A percentile compares a stretch with the other conserved stretches of the same genome.
These are phyloP conservation scores for Coemansia sp. DNA, from an alignment of 192 early-diverging fungal genomes.

Conservation along the genomic window DNA sequence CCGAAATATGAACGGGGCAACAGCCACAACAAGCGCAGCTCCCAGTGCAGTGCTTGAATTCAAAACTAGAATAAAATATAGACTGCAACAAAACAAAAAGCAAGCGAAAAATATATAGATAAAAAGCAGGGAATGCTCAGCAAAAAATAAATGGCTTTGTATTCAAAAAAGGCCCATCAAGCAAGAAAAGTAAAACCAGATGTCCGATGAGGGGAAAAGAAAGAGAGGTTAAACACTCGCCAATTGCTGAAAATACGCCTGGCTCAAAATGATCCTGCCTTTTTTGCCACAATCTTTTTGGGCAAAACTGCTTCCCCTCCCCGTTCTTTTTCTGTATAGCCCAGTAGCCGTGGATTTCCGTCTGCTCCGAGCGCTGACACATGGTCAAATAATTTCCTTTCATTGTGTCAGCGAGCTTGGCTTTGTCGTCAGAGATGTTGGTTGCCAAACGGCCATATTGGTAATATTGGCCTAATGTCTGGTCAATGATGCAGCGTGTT, in stretches of 20 bases:
- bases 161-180: neutral
- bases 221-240: neutral
- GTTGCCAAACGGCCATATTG: too few relatives aligned
- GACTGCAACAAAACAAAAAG: neutral
- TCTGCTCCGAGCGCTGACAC: too few relatives aligned
- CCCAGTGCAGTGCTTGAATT: neutral
- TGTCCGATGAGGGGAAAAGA: too few relatives aligned
- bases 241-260: neutral
- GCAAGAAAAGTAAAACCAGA: neutral
- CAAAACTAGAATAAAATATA: conserved; percentile 3
- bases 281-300: conserved; percentile 4
- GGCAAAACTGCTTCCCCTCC: too few relatives aligned
- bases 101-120: neutral
- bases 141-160: neutral
- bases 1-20: conserved; percentile 3
- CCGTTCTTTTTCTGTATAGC: too few relatives aligned
- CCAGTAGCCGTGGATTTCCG: too few relatives aligned
- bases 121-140: conserved; percentile 1
- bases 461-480: too few relatives aligned
- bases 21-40: neutral
- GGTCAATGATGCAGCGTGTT: too few relatives aligned
- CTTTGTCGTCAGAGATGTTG: too few relatives aligned
- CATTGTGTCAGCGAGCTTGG: too few relatives aligned
- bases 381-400: too few relatives aligned
- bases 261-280: neutral